Conservation (phyloP, 2,329 filamentous ascomycete genomes). For the Ceratocystis cubensis region DNA sequence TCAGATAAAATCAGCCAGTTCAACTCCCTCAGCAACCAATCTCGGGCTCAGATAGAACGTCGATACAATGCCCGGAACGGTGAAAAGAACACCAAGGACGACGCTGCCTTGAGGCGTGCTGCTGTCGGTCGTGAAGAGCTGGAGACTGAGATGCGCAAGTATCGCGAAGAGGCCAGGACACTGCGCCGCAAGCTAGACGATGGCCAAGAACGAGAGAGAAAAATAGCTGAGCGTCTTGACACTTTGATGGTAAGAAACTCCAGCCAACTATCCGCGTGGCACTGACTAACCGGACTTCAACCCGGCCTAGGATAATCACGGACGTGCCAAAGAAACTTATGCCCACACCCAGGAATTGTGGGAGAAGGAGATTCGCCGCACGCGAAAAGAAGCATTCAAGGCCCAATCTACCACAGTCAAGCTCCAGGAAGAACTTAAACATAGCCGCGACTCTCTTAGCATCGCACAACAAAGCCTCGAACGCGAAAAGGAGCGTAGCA, state of each 20-base stretch:
- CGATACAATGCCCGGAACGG: slow-evolving; percentile 11
- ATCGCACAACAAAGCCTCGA: slow-evolving; percentile 47
- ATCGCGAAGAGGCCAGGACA: slow-evolving; percentile 46
- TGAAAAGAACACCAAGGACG: slow-evolving; percentile 24
- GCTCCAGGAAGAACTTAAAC: slow-evolving; percentile 61
- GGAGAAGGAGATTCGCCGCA: slow-evolving; percentile 60
- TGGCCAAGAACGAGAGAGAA: slow-evolving; percentile 51
- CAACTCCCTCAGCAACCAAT: slow-evolving; percentile 51
- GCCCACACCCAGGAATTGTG: slow-evolving; percentile 53
- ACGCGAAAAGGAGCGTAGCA: slow-evolving; percentile 49
- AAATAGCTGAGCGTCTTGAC: slow-evolving; percentile 54
- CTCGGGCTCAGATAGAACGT: slow-evolving; percentile 46
- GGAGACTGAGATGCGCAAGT: slow-evolving; percentile 52
- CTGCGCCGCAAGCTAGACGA: slow-evolving; percentile 51
- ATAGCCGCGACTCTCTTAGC: slow-evolving; percentile 42
- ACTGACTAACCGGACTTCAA: slow-evolving; percentile 3
- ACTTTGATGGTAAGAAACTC: slow-evolving; percentile 49
- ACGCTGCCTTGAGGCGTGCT: slow-evolving; percentile 53
- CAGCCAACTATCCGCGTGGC: no score
- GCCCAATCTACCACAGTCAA: slow-evolving; percentile 57
- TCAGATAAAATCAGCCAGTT: slow-evolving; percentile 60
- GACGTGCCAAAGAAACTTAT: slow-evolving; percentile 56
- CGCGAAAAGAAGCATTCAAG: slow-evolving; percentile 62
- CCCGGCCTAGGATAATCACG: slow-evolving; percentile 49
- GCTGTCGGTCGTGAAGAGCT: slow-evolving; percentile 59